phyloP scores from a whole-genome alignment of 2,329 filamentous ascomycete genomes.

The Daldinia sp. region DNA sequence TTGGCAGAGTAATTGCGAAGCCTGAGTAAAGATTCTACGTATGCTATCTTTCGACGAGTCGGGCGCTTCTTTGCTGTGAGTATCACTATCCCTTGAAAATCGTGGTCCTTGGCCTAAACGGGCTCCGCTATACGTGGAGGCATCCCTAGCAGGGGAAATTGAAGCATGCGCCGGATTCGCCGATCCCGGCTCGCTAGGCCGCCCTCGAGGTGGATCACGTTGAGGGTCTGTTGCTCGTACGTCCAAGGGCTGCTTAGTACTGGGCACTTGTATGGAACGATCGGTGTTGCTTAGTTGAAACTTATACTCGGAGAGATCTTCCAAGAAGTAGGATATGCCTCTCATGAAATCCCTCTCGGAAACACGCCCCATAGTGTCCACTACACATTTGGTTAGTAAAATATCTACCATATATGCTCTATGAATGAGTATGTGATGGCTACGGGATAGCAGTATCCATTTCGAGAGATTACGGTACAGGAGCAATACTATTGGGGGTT shows the following conservation, averaged over 20 bases:
- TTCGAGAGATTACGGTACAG: not conserved
- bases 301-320: slow-evolving; percentile 39
- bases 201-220: slow-evolving; percentile 18
- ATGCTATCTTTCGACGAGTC: slow-evolving; percentile 27
- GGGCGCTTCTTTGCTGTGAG: slow-evolving; percentile 4
- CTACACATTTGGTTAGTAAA: slow-evolving; percentile 16
- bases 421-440: not conserved
- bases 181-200: not conserved
- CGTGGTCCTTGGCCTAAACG: slow-evolving; percentile 10
- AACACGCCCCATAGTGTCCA: slow-evolving; percentile 35
- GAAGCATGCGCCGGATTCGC: not conserved
- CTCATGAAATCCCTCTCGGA: slow-evolving; percentile 39
- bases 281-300: slow-evolving; percentile 33
- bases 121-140: not conserved
- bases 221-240: slow-evolving; percentile 27
- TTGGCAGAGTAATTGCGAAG: slow-evolving; percentile 36
- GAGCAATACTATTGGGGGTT: not conserved
- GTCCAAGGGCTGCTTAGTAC: slow-evolving; percentile 10
- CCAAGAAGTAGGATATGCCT: slow-evolving; percentile 38
- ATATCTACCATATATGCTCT: not conserved
- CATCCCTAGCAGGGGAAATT: not conserved
- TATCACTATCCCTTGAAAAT: slow-evolving; percentile 18
- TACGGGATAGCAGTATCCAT: not conserved
- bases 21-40: slow-evolving; percentile 34
- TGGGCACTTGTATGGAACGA: slow-evolving; percentile 7